Evolutionary conservation across 768 basidiomycete species (phyloP).

Genomic region (Suillus placidus): DNA sequence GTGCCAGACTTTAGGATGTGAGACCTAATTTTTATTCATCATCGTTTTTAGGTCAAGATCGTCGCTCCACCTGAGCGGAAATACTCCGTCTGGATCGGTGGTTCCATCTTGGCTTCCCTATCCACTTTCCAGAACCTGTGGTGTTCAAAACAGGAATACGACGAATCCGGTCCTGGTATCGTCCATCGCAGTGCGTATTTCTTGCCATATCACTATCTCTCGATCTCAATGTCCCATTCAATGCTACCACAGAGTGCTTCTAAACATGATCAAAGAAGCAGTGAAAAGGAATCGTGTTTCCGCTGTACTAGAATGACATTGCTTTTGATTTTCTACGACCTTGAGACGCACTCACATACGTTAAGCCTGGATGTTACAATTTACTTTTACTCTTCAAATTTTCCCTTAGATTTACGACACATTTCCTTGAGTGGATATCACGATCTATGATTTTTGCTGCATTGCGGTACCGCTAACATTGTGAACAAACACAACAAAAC

Average conservation of each 20-base stretch:
- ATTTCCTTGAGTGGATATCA: not conserved
- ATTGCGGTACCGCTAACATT: not conserved
- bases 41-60: conserved; percentile 69
- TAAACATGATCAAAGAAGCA: conserved; percentile 23
- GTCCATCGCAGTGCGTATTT: conserved; percentile 70
- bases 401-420: not conserved
- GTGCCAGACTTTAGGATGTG: conserved; percentile 17
- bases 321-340: conserved; percentile 14
- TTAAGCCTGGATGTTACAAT: not conserved
- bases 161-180: conserved; percentile 79
- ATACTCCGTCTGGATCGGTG: conserved; percentile 96
- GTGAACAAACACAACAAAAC: not conserved
- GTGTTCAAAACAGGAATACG: conserved; percentile 93
- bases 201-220: not conserved
- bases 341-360: not conserved
- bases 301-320: conserved; percentile 31
- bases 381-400: not conserved
- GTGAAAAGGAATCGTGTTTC: conserved; percentile 24
- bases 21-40: conserved; percentile 5
- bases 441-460: not conserved
- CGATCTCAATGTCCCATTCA: not conserved
- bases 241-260: conserved; percentile 26
- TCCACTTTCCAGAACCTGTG: conserved; percentile 97
- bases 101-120: conserved; percentile 83
- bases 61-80: conserved; percentile 93